Conservation (phyloP, 768 basidiomycete species). For the Mycena vulgaris region DNA sequence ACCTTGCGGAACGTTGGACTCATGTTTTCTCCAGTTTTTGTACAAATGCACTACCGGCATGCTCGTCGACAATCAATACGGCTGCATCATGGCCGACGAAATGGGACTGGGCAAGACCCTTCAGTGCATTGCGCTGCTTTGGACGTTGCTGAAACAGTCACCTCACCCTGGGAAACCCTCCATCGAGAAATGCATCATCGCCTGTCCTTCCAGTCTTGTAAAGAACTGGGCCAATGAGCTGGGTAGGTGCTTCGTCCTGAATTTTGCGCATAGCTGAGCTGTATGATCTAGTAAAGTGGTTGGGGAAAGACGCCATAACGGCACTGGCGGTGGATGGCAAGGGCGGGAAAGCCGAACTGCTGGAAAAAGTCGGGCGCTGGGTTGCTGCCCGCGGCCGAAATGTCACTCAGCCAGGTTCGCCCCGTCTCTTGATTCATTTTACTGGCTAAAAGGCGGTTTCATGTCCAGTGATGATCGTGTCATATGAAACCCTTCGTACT, state of each 20-base stretch:
- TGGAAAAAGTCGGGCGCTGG: slow-evolving; percentile 90
- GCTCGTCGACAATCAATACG: slow-evolving; percentile 90
- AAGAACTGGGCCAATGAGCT: slow-evolving; percentile 99
- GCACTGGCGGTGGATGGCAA: slow-evolving; percentile 94
- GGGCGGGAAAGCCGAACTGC: slow-evolving; percentile 85
- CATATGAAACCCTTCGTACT: slow-evolving; percentile 94
- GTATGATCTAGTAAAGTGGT: slow-evolving; percentile 89
- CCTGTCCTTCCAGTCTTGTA: slow-evolving; percentile 96
- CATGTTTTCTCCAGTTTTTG: slow-evolving; percentile 75
- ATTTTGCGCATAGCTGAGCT: background rate
- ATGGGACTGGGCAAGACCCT: slow-evolving; percentile 96
- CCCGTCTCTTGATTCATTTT: slow-evolving; percentile 4
- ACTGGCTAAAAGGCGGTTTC: background rate
- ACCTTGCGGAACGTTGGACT: slow-evolving; percentile 19
- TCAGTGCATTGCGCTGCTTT: slow-evolving; percentile 95
- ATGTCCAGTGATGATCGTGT: slow-evolving; percentile 93
- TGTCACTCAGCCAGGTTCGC: slow-evolving; percentile 90
- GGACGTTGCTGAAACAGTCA: slow-evolving; percentile 97
- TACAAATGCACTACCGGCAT: slow-evolving; percentile 96
- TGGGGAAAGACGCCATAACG: slow-evolving; percentile 88
- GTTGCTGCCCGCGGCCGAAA: slow-evolving; percentile 90
- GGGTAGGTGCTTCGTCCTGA: slow-evolving; percentile 62
- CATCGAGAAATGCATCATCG: slow-evolving; percentile 98
- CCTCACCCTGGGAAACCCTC: slow-evolving; percentile 88
- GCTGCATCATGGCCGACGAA: slow-evolving; percentile 99